Percentiles rank a stretch among this genome's conserved stretches.
Conservation (phyloP, 164 flowering plant genomes). For the Vitis riparia region DNA sequence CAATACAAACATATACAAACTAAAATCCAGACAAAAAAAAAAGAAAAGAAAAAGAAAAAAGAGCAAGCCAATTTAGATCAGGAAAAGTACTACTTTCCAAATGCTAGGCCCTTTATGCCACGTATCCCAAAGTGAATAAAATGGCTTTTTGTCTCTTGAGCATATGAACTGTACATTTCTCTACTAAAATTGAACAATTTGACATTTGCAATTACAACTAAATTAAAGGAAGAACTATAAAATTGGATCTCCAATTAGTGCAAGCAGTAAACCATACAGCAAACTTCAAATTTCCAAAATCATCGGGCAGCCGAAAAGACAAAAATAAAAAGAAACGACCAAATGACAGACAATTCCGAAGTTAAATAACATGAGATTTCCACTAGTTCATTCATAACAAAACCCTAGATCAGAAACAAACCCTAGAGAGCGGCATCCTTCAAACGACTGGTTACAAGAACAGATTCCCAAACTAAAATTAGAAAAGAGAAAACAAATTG, state of each 20-base stretch:
- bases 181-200: neutral
- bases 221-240: too few relatives aligned
- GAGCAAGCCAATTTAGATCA: too few relatives aligned
- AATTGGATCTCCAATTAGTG: too few relatives aligned
- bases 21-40: neutral
- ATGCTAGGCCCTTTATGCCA: too few relatives aligned
- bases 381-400: neutral
- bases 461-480: neutral
- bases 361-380: neutral
- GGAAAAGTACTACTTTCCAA: too few relatives aligned
- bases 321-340: neutral
- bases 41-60: neutral
- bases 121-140: too few relatives aligned
- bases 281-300: neutral
- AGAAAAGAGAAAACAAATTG: neutral
- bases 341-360: neutral
- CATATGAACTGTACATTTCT: neutral
- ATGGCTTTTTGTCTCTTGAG: neutral
- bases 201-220: neutral
- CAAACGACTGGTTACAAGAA: neutral
- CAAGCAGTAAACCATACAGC: too few relatives aligned
- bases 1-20: neutral
- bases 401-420: conserved; percentile 3
- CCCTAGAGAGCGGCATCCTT: conserved; percentile 10
- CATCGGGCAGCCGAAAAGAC: neutral